Evolutionary conservation across 768 basidiomycete genomes (phyloP), one percentile per base, ranked within the genome.

Genomic region (Mycena polygramma): DNA sequence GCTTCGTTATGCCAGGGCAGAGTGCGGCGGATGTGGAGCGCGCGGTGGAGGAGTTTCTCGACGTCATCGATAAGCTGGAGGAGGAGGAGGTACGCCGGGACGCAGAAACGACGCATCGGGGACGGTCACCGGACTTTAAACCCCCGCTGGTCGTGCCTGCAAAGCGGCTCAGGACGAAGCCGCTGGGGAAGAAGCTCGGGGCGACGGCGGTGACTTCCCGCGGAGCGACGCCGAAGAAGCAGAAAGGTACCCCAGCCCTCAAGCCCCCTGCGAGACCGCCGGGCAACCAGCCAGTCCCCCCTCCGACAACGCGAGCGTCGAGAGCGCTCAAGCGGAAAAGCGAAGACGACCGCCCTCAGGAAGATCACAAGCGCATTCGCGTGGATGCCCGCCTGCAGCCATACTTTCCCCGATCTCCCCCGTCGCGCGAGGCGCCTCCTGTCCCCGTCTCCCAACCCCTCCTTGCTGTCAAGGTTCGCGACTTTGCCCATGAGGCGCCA

Each of bases 1-100:
- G 73, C 11, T 74, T 71, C 51, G 67, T 74, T 14, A 69, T 74
- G 66, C 73, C 73, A 4, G 73, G 73, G 4, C 73, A 74, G 45
- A 69, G 60, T n/a, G 43, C 39, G 20, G 70, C 62, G 45, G 70
- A 68, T 39, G 5, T 74, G 2, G 61, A 69, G 64, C 30, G 49
- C 8, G 70, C 66, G 63, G 64, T 71, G 36, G 59, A 63, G 36
- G 43, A 67, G 24, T 74, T 74, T 22, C 52, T 74, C 15, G 52
- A 43, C 22, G 48, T 69, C 24, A n/a, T 74, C 30, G 73, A 74
- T 30, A 67, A 54, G 53, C 41, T 73, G 68, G 72, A 73, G 39
- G 30, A 54, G 48, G 61, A 70, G 57, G 66, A 63, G 20, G 7
- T 43, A 35, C 43, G 9, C 2, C 37, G 13, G 26, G 66, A 70